Percentiles rank a stretch among this genome's conserved stretches.
phyloP scores from a whole-genome alignment of 2,329 filamentous ascomycete species.

The Colletotrichum sp. region DNA sequence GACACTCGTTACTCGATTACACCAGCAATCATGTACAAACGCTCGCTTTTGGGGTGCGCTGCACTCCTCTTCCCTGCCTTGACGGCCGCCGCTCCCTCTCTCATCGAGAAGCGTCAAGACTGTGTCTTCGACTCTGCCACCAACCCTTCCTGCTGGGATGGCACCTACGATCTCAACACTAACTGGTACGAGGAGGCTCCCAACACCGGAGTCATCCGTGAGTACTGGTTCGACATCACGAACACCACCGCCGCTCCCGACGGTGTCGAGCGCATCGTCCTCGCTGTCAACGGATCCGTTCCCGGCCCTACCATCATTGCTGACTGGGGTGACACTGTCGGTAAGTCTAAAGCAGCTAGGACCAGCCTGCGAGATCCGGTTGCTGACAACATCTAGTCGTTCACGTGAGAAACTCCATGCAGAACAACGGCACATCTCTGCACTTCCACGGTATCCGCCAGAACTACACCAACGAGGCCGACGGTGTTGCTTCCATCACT shows the following conservation, averaged over 20 bases:
- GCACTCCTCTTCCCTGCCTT: slow-evolving; percentile 15
- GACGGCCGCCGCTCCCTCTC: slow-evolving; percentile 7
- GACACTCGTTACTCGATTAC: slow-evolving; percentile 1
- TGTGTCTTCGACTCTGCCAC: slow-evolving; percentile 17
- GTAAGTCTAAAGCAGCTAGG: not conserved
- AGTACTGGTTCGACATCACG: slow-evolving; percentile 50
- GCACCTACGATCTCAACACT: slow-evolving; percentile 13
- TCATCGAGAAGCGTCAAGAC: slow-evolving; percentile 16
- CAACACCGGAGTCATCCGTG: slow-evolving; percentile 53
- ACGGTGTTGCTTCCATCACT: slow-evolving; percentile 59
- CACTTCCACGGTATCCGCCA: slow-evolving; percentile 67
- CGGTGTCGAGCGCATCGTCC: slow-evolving; percentile 43
- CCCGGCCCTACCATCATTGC: slow-evolving; percentile 65
- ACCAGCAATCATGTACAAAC: slow-evolving; percentile 10
- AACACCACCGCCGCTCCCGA: slow-evolving; percentile 49
- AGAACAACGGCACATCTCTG: slow-evolving; percentile 55
- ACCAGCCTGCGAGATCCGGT: not conserved
- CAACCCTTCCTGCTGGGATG: slow-evolving; percentile 21
- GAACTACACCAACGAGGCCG: slow-evolving; percentile 56
- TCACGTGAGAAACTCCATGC: slow-evolving; percentile 55
- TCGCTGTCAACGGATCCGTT: slow-evolving; percentile 61
- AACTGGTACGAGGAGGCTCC: slow-evolving; percentile 33
- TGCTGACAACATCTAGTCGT: slow-evolving; percentile 34
- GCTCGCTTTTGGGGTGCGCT: slow-evolving; percentile 13
- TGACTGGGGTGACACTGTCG: slow-evolving; percentile 46